Base-by-base conservation (phyloP, 257 asterid species). In the Solanum paucissectum region DNA sequence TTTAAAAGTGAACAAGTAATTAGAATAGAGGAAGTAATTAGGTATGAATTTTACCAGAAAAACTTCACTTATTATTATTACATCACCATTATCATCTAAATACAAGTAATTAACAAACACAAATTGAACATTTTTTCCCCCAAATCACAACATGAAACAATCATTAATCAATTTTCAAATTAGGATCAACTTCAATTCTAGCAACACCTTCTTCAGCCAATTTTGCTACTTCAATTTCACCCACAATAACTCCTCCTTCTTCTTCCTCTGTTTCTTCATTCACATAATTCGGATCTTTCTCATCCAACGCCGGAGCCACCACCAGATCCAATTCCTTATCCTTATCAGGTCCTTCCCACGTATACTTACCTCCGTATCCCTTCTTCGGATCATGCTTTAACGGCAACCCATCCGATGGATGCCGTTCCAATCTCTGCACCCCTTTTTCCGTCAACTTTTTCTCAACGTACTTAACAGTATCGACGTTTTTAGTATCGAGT, bases 301-400 rank as follows among this genome's bases (percentile, higher is more conserved):
- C 91, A 87, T 95, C 96, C 0, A 93, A n/a, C 7, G 93, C 96
- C 29, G 92, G 72, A 0, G 92, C 89, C 77, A 89, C 94, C 72
- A 89, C 94, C 0, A 89, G 88, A n/a, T 86, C 92, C 36, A 83
- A 66, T 91, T 90, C 95, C 3, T 84, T 89, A 88, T 83, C 97
- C 40, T 52, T 69, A n/a, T 46, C 88, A 3, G 98, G 98, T 13
- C 98, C 98, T 83, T 94, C 96, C 98, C 98, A 94, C 7, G 98
- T 94, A 89, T 90, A 95, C 89, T 93, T 95, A 5, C 98, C 95
- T 2, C 98, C 98, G 76, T 94, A 94, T 7, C 98, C 98, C 38
- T 92, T 95, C 92, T 95, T 96, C 0, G 94, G 96, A 8, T 93
- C 93, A 33, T 94, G 98, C 90, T 93, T 93, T 33, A 93, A 88